Conservation (phyloP, 2,329 filamentous ascomycete species). For the Sphaceloma murrayae region DNA sequence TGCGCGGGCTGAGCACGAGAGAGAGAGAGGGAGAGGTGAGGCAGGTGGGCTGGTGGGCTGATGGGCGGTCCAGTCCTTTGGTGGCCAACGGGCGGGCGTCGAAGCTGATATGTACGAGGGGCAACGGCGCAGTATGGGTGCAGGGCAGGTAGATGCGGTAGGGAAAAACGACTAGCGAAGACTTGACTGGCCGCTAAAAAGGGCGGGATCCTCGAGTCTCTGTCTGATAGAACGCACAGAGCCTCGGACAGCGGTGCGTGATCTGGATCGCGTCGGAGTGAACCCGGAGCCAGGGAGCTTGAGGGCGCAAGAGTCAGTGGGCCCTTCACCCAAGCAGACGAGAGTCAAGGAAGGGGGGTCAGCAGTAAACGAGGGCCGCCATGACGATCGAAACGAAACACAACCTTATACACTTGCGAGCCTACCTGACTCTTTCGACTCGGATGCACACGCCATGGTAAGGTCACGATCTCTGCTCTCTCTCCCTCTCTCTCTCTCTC, state of each 20-base stretch:
- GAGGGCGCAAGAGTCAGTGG: not conserved
- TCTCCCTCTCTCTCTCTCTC: slow-evolving; percentile 1
- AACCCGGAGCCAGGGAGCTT: slow-evolving; percentile 11
- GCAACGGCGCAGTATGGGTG: slow-evolving; percentile 24
- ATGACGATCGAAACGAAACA: slow-evolving; percentile 16
- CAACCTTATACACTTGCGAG: slow-evolving; percentile 6
- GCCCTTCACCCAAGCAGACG: not conserved
- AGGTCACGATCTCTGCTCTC: not conserved
- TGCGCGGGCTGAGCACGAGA: too few species aligned
- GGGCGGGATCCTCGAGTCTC: slow-evolving; percentile 15
- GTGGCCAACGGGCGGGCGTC: slow-evolving; percentile 23
- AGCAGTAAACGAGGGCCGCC: slow-evolving; percentile 13
- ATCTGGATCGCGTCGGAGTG: slow-evolving; percentile 17
- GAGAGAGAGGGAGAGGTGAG: slow-evolving; percentile 5
- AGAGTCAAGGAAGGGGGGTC: slow-evolving; percentile 14
- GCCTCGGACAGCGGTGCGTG: slow-evolving; percentile 14
- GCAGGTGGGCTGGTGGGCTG: slow-evolving; percentile 37
- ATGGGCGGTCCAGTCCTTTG: slow-evolving; percentile 33
- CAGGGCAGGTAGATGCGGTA: slow-evolving; percentile 15
- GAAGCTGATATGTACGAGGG: slow-evolving; percentile 37
- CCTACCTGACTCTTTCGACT: too few species aligned
- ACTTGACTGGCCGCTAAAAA: slow-evolving; percentile 16
- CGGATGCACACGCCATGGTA: too few species aligned
- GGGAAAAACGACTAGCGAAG: slow-evolving; percentile 17
- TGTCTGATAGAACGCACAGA: slow-evolving; percentile 3